Percentiles rank a stretch among this genome's conserved stretches.
These are phyloP conservation scores for Cydonia oblonga DNA, from an alignment of 331 rosid species.

Conservation along the genomic window DNA sequence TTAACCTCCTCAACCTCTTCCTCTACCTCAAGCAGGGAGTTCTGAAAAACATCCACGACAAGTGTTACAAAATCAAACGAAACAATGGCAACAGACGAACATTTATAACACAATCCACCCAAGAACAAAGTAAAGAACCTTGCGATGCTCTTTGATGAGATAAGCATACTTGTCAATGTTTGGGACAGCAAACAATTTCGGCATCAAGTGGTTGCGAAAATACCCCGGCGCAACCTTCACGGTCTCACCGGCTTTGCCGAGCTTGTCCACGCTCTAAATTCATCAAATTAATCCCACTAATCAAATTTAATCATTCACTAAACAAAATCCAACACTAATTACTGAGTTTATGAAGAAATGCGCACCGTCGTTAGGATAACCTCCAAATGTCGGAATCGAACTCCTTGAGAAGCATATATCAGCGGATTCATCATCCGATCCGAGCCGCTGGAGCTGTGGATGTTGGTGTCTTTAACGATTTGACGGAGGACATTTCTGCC, in stretches of 20 bases:
- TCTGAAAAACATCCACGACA: slow-evolving; percentile 11
- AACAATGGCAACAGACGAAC: background rate
- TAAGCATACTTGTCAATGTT: slow-evolving; percentile 78
- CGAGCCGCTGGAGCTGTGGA: slow-evolving; percentile 25
- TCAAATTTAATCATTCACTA: background rate
- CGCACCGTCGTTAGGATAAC: slow-evolving; percentile 74
- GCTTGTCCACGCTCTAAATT: slow-evolving; percentile 55
- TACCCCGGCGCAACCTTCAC: slow-evolving; percentile 90
- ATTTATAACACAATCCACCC: background rate
- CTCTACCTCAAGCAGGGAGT: slow-evolving; percentile 29
- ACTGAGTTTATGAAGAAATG: background rate
- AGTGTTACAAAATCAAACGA: background rate
- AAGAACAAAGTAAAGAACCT: slow-evolving; percentile 24
- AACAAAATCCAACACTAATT: background rate
- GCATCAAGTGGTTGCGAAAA: slow-evolving; percentile 95
- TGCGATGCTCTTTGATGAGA: slow-evolving; percentile 67
- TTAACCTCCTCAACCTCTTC: slow-evolving; percentile 35
- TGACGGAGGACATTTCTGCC: slow-evolving; percentile 56
- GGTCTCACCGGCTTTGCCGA: slow-evolving; percentile 78
- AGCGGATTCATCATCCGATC: slow-evolving; percentile 48
- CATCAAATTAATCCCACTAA: background rate
- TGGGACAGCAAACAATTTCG: slow-evolving; percentile 86
- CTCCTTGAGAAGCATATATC: slow-evolving; percentile 58
- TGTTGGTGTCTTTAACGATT: slow-evolving; percentile 32
- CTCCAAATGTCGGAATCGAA: slow-evolving; percentile 64